These are phyloP conservation scores for Eimeria acervulina DNA, from an alignment of 169 alveolate genomes.

Conservation along the genomic window DNA sequence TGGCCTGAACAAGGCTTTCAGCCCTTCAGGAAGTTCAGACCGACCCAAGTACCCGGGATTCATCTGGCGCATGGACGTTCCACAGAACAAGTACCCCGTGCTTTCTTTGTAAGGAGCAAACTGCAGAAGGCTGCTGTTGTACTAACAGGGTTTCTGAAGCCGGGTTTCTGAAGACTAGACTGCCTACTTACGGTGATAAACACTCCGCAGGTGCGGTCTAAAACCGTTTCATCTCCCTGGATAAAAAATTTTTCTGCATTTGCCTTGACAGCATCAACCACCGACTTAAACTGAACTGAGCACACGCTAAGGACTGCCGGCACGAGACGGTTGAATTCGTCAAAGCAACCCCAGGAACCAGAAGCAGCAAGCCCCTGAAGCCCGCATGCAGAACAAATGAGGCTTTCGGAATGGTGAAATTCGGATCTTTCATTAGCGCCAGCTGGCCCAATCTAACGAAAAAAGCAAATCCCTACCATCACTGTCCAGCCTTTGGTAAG, in stretches of 20 bases:
- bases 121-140: not conserved
- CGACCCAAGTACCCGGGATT: conserved; percentile 98
- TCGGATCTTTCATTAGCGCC: not conserved
- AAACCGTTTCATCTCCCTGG: conserved; percentile 95
- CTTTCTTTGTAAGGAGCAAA: not conserved
- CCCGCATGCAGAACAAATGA: not conserved
- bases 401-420: not conserved
- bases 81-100: not conserved
- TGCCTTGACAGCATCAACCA: conserved; percentile 96
- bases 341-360: conserved; percentile 99
- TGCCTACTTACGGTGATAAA: conserved; percentile 92
- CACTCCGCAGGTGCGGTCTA: conserved; percentile 97
- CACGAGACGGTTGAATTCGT: conserved; percentile 97
- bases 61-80: conserved; percentile 86
- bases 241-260: conserved; percentile 88
- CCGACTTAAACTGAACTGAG: conserved; percentile 97
- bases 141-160: not conserved
- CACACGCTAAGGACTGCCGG: conserved; percentile 98
- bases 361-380: conserved; percentile 96
- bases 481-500: not conserved
- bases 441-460: not conserved
- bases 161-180: too few species aligned
- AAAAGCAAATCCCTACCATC: not conserved
- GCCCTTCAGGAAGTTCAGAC: conserved; percentile 97
- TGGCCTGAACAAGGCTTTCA: conserved; percentile 97